Conservation (phyloP, 257 asterid genomes). For the Nicotiana otophora region DNA sequence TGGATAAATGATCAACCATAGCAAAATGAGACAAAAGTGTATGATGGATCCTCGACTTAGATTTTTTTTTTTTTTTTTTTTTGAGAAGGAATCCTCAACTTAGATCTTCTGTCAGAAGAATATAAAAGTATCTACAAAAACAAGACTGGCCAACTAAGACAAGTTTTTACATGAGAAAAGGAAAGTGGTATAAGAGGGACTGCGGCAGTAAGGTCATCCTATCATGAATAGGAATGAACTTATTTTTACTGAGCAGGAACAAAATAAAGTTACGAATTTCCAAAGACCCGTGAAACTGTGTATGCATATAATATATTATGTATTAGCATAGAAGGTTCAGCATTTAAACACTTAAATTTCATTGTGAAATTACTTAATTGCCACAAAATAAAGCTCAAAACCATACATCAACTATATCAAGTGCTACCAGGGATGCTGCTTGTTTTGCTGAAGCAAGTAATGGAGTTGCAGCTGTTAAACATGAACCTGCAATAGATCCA, state of each 20-base stretch:
- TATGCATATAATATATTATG: neutral
- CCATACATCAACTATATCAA: conserved; percentile 67
- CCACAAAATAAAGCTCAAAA: neutral
- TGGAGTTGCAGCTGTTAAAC: conserved; percentile 74
- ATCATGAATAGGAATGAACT: neutral
- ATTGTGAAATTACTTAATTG: neutral
- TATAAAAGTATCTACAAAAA: neutral
- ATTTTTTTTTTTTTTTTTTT: neutral
- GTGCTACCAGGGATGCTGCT: conserved; percentile 65
- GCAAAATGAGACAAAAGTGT: neutral
- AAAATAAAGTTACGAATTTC: neutral
- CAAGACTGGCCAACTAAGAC: neutral
- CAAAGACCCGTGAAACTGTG: neutral
- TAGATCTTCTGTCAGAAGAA: conserved; percentile 1
- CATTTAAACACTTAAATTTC: neutral
- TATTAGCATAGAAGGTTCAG: neutral
- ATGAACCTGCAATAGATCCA: conserved; percentile 84
- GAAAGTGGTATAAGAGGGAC: neutral
- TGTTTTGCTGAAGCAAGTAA: conserved; percentile 70
- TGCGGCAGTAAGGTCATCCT: neutral
- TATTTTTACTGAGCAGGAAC: neutral
- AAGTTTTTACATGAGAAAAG: neutral
- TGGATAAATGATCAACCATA: neutral
- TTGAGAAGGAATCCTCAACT: neutral
- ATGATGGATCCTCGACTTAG: neutral